phyloP scores from a whole-genome alignment of 208 protist genomes.

The Acanthamoeba culbertsoni region DNA sequence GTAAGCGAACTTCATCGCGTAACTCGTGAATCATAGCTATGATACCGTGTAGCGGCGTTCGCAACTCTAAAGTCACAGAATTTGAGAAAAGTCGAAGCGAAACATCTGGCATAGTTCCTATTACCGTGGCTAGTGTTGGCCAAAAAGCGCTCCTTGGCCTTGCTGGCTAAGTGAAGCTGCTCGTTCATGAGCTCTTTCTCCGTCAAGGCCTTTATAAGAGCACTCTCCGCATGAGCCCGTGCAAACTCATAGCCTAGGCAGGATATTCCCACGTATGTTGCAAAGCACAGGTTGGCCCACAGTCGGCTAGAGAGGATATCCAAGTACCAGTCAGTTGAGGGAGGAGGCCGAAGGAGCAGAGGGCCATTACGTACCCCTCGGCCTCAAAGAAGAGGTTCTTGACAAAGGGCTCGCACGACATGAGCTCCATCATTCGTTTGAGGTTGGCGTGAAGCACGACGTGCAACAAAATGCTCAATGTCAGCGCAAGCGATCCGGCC shows the following conservation, averaged over 20 bases:
- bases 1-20: background rate
- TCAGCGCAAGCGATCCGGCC: background rate
- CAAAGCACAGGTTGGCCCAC: background rate
- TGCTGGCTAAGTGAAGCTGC: background rate
- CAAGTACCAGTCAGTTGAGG: background rate
- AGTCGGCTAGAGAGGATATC: background rate
- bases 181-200: background rate
- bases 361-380: background rate
- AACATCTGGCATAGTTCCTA: background rate
- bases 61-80: background rate
- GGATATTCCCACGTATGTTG: background rate
- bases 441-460: background rate
- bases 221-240: background rate
- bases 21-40: background rate
- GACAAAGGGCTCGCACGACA: background rate
- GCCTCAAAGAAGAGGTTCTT: background rate
- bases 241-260: background rate
- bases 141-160: conserved; percentile 9
- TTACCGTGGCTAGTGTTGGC: conserved; percentile 28
- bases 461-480: background rate
- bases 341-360: background rate
- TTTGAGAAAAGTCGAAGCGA: background rate
- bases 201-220: background rate
- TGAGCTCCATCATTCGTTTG: background rate
- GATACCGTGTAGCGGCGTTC: conserved; percentile 36